Percentiles rank a stretch among this genome's conserved stretches.
These are phyloP conservation scores for Clathrospora elynae DNA, from an alignment of 2,329 filamentous ascomycete genomes.

Conservation along the genomic window DNA sequence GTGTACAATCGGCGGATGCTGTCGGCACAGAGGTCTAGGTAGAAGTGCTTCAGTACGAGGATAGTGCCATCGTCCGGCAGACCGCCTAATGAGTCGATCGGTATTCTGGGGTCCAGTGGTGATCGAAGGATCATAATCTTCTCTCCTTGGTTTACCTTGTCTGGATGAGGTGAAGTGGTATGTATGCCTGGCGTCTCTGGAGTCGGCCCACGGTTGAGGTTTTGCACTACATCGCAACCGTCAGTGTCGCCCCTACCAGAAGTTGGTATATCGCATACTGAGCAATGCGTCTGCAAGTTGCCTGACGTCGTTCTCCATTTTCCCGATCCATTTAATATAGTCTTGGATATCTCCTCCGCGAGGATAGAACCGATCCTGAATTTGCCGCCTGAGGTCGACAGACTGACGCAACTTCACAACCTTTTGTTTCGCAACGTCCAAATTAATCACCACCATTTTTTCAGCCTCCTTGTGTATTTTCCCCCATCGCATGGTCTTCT, in stretches of 20 bases:
- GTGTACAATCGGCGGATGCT: slow-evolving; percentile 28
- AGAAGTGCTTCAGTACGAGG: slow-evolving; percentile 36
- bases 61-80: slow-evolving; percentile 36
- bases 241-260: background rate
- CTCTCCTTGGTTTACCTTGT: slow-evolving; percentile 13
- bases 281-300: slow-evolving; percentile 30
- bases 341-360: slow-evolving; percentile 29
- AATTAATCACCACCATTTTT: slow-evolving; percentile 14
- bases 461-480: slow-evolving; percentile 26
- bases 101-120: slow-evolving; percentile 29
- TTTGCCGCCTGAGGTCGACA: slow-evolving; percentile 28
- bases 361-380: slow-evolving; percentile 31
- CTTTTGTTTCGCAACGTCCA: slow-evolving; percentile 28
- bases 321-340: slow-evolving; percentile 34
- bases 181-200: slow-evolving; percentile 22
- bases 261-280: slow-evolving; percentile 25
- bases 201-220: slow-evolving; percentile 22
- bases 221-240: slow-evolving; percentile 17
- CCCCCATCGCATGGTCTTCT: slow-evolving; percentile 24
- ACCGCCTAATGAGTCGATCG: slow-evolving; percentile 23
- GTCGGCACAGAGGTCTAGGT: slow-evolving; percentile 30
- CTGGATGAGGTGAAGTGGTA: slow-evolving; percentile 15
- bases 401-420: slow-evolving; percentile 31
- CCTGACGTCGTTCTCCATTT: slow-evolving; percentile 28
- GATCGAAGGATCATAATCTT: slow-evolving; percentile 34